phyloP scores from a whole-genome alignment of 2,329 filamentous ascomycete genomes.

The Monosporascus sp. region DNA sequence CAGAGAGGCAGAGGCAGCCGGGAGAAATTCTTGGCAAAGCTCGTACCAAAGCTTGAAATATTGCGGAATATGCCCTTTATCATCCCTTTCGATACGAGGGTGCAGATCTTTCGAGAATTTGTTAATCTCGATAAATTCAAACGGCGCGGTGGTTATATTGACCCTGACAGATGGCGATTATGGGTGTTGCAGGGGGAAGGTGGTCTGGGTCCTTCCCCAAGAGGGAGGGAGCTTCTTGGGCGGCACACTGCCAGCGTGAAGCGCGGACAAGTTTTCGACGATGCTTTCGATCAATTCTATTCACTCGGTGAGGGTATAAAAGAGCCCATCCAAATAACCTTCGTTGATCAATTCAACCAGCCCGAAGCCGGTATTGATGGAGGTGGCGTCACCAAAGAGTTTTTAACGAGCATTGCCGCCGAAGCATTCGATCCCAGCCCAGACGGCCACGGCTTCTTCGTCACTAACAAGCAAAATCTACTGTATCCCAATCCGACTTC shows the following conservation, averaged over 20 bases:
- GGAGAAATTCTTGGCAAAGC: conserved; percentile 67
- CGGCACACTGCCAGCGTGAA: conserved; percentile 75
- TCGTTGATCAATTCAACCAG: conserved; percentile 84
- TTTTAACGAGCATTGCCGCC: conserved; percentile 79
- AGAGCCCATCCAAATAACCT: conserved; percentile 93
- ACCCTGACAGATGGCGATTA: conserved; percentile 71
- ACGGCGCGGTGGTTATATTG: conserved; percentile 61
- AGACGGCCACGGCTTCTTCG: conserved; percentile 60
- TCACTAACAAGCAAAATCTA: conserved; percentile 78
- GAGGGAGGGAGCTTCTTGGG: conserved; percentile 35
- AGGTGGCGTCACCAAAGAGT: conserved; percentile 95
- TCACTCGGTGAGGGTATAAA: conserved; percentile 76
- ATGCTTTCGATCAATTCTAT: conserved; percentile 82
- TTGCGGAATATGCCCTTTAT: conserved; percentile 95
- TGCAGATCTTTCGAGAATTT: conserved; percentile 90
- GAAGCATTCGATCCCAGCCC: conserved; percentile 63
- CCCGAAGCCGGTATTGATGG: conserved; percentile 93
- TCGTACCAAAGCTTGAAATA: conserved; percentile 84
- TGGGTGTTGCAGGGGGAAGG: conserved; percentile 42
- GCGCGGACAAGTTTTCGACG: conserved; percentile 74
- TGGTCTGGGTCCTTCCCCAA: conserved; percentile 12
- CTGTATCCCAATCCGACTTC: conserved; percentile 83
- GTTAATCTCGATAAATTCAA: conserved; percentile 76
- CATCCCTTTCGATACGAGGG: conserved; percentile 86
- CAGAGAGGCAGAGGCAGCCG: conserved; percentile 35